These are phyloP conservation scores for Chenopodium quinoa DNA, from an alignment of 148 eudicot species.

Conservation along the genomic window DNA sequence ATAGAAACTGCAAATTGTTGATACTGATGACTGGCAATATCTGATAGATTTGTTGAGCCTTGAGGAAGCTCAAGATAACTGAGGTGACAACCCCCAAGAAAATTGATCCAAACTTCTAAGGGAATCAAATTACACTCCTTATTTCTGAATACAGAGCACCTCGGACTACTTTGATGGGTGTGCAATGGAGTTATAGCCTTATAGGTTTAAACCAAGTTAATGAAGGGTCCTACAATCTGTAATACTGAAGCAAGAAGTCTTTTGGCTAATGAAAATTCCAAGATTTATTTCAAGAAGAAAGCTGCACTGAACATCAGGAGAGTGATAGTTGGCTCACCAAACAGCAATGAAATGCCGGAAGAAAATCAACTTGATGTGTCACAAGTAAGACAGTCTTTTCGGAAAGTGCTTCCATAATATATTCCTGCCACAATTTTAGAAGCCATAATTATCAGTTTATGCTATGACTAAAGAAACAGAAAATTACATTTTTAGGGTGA, in stretches of 20 bases:
- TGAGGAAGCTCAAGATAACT: too few relatives aligned
- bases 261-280: not conserved
- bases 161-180: too few relatives aligned
- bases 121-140: too few relatives aligned
- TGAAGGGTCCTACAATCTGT: not conserved
- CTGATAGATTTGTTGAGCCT: too few relatives aligned
- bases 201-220: too few relatives aligned
- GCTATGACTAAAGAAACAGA: not conserved
- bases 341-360: constrained; percentile 78
- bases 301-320: not conserved
- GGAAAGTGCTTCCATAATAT: constrained; percentile 81
- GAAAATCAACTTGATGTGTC: constrained; percentile 98
- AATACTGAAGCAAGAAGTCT: not conserved
- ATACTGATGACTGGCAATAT: too few relatives aligned
- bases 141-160: too few relatives aligned
- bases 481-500: not conserved
- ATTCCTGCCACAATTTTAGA: constrained; percentile 57
- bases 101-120: too few relatives aligned
- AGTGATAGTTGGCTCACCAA: constrained; percentile 52
- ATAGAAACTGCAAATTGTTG: too few relatives aligned
- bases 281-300: not conserved
- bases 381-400: constrained; percentile 82
- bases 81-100: too few relatives aligned
- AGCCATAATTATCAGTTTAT: not conserved
- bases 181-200: too few relatives aligned